Evolutionary conservation across 495 filamentous ascomycete genomes (phyloP).

Genomic region (Oidiodendron maius): DNA sequence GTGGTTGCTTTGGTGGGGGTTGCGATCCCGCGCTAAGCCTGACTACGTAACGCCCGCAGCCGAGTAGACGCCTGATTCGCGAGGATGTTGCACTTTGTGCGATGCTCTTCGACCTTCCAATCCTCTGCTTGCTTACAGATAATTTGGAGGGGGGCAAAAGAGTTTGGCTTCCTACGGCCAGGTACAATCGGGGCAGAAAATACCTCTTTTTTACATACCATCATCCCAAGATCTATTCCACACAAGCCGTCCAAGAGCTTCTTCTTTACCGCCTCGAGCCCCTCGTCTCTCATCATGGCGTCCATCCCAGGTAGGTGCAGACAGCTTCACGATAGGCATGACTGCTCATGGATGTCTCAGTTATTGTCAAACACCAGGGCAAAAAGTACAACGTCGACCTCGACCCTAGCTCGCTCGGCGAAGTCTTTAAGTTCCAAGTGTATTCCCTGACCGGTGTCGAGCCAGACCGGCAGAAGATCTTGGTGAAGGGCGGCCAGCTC

Average conservation of each 20-base stretch:
- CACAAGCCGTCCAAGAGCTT: neutral
- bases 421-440: slow-evolving; percentile 91
- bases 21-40: slow-evolving; percentile 17
- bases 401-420: slow-evolving; percentile 76
- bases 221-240: neutral
- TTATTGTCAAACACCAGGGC: slow-evolving; percentile 90
- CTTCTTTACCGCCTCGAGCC: slow-evolving; percentile 7
- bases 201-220: neutral
- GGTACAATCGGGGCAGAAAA: too few relatives aligned
- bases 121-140: too few relatives aligned
- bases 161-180: too few relatives aligned
- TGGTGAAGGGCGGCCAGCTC: slow-evolving; percentile 88
- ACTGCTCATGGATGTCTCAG: slow-evolving; percentile 35
- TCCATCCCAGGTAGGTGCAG: slow-evolving; percentile 51
- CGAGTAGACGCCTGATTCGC: neutral
- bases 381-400: slow-evolving; percentile 92
- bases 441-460: slow-evolving; percentile 95
- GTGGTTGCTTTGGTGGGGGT: slow-evolving; percentile 17
- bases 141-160: too few relatives aligned
- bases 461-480: slow-evolving; percentile 90
- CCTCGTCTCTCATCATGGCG: slow-evolving; percentile 42
- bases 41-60: slow-evolving; percentile 8
- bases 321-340: neutral
- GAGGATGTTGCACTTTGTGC: neutral
- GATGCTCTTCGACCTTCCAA: too few relatives aligned